Evolutionary conservation across 352 stramenopile species (phyloP).

Genomic region (Pythium folliculosum): DNA sequence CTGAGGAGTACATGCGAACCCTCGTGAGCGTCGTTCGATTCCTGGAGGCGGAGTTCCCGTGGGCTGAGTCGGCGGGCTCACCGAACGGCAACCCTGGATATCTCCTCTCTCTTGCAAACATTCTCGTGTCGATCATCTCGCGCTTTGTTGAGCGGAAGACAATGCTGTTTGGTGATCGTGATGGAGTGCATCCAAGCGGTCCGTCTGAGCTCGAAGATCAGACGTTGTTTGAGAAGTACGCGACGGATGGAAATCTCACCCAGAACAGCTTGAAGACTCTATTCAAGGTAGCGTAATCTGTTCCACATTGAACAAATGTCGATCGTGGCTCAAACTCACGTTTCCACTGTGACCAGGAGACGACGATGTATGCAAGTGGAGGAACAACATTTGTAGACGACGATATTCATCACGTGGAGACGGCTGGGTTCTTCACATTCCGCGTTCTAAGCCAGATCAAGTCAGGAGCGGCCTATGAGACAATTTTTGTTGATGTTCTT

Average conservation of each 20-base stretch:
- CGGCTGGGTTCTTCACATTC: constrained; percentile 57
- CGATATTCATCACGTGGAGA: constrained; percentile 42
- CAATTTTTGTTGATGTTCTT: constrained; percentile 59
- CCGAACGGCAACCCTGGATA: constrained; percentile 26
- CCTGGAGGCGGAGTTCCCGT: constrained; percentile 67
- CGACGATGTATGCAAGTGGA: constrained; percentile 19
- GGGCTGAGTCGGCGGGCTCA: not conserved
- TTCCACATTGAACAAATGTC: not conserved
- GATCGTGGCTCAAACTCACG: not conserved
- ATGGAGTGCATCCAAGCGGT: not conserved
- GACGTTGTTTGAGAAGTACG: constrained; percentile 7
- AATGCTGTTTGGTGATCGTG: constrained; percentile 49
- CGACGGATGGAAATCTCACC: constrained; percentile 7
- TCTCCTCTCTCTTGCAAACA: constrained; percentile 65
- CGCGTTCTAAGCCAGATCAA: constrained; percentile 53
- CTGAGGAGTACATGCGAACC: constrained; percentile 75
- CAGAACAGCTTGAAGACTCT: constrained; percentile 22
- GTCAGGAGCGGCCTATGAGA: constrained; percentile 34
- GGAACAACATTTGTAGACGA: constrained; percentile 61
- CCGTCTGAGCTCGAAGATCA: not conserved
- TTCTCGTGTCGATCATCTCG: constrained; percentile 62
- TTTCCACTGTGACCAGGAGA: not conserved
- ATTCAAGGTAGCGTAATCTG: constrained; percentile 32
- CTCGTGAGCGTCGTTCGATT: constrained; percentile 74
- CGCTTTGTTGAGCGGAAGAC: constrained; percentile 45